Conservation (phyloP, 2,329 filamentous ascomycete genomes). For the Colletotrichum phormii region DNA sequence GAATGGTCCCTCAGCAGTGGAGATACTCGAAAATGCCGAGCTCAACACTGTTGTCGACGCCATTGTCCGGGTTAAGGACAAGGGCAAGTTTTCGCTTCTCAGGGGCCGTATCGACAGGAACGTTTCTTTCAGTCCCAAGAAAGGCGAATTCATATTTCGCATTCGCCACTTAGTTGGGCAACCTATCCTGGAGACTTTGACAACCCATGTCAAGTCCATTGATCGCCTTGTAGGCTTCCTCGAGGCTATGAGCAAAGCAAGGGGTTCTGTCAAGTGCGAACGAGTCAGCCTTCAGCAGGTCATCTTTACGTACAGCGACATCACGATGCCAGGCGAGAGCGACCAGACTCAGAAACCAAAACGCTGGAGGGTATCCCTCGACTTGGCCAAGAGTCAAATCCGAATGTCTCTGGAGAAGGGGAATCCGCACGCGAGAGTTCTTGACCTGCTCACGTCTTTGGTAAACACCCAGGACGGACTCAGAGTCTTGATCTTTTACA, state of each 20-base stretch:
- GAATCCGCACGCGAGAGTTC: constrained; percentile 76
- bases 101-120: constrained; percentile 68
- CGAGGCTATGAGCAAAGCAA: constrained; percentile 69
- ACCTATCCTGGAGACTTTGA: constrained; percentile 69
- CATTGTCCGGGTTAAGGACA: constrained; percentile 65
- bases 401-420: constrained; percentile 68
- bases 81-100: constrained; percentile 66
- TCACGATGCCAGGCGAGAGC: constrained; percentile 38
- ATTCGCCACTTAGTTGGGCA: constrained; percentile 69
- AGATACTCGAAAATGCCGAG: constrained; percentile 11
- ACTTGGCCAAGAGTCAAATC: constrained; percentile 66
- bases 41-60: constrained; percentile 52
- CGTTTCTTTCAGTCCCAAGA: constrained; percentile 69
- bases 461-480: constrained; percentile 67
- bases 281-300: constrained; percentile 72
- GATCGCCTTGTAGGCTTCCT: constrained; percentile 78
- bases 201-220: constrained; percentile 72
- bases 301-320: constrained; percentile 73
- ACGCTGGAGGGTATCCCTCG: constrained; percentile 67
- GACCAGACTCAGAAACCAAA: constrained; percentile 20
- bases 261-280: constrained; percentile 66
- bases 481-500: constrained; percentile 63
- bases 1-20: neutral
- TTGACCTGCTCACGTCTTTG: constrained; percentile 67
- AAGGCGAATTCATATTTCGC: constrained; percentile 72